Evolutionary conservation across 2,329 filamentous ascomycete species (phyloP).

Genomic region (Penicillium nordicum): DNA sequence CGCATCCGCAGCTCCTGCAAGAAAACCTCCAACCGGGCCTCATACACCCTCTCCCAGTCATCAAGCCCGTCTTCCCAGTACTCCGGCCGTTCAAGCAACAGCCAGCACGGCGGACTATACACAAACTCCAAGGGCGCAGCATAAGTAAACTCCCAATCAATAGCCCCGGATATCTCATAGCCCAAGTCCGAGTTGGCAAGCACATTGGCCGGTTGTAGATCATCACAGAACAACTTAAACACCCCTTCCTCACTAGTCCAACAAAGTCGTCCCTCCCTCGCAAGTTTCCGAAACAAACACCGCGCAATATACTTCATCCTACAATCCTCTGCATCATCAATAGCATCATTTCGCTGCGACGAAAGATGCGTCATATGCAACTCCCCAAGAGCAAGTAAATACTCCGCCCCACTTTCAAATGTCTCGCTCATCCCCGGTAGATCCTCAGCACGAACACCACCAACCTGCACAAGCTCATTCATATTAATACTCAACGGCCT

Average conservation of each 20-base stretch:
- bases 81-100: slow-evolving; percentile 24
- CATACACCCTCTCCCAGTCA: no score
- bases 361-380: no score
- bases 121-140: slow-evolving; percentile 17
- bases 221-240: slow-evolving; percentile 22
- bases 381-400: no score
- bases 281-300: slow-evolving; percentile 18
- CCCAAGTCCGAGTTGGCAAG: slow-evolving; percentile 3
- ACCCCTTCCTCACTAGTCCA: slow-evolving; percentile 19
- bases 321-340: slow-evolving; percentile 25
- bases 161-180: background rate
- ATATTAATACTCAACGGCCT: no score
- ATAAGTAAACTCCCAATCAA: background rate
- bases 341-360: slow-evolving; percentile 21
- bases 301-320: slow-evolving; percentile 19
- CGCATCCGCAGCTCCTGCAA: no score
- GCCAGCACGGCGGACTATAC: slow-evolving; percentile 23
- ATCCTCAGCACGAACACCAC: no score
- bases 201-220: slow-evolving; percentile 17
- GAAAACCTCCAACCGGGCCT: no score
- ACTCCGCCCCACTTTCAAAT: no score
- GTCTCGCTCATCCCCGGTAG: no score
- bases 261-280: slow-evolving; percentile 5
- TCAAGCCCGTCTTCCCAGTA: slow-evolving; percentile 9
- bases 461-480: no score